A percentile compares a stretch with the other conserved stretches of the same genome.
phyloP scores from a whole-genome alignment of 2,329 filamentous ascomycete genomes.

The Aspergillus transmontanensis region DNA sequence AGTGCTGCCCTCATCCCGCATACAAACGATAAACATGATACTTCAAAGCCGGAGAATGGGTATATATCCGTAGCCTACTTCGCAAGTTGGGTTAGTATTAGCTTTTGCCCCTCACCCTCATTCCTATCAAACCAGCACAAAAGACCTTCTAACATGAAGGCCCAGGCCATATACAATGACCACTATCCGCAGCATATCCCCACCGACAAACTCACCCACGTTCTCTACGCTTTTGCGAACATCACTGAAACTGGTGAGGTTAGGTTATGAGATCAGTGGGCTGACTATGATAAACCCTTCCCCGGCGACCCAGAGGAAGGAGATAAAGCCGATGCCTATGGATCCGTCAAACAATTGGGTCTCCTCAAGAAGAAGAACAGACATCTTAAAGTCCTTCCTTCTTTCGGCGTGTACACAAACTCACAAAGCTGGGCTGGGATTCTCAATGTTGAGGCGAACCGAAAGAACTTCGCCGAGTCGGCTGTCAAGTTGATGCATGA shows the following conservation, averaged over 20 bases:
- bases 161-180: slow-evolving; percentile 78
- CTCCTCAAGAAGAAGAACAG: slow-evolving; percentile 75
- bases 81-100: slow-evolving; percentile 46
- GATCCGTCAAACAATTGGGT: slow-evolving; percentile 75
- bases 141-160: neutral
- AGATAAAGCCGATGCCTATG: slow-evolving; percentile 71
- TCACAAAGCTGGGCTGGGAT: slow-evolving; percentile 74
- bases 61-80: slow-evolving; percentile 47
- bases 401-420: slow-evolving; percentile 81
- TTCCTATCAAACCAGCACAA: neutral
- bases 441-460: slow-evolving; percentile 60
- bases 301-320: slow-evolving; percentile 68
- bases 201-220: slow-evolving; percentile 67
- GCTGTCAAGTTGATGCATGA: slow-evolving; percentile 75
- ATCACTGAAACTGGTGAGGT: slow-evolving; percentile 81
- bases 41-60: slow-evolving; percentile 3
- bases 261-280: slow-evolving; percentile 68
- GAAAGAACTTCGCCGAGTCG: slow-evolving; percentile 66
- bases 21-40: neutral
- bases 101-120: neutral
- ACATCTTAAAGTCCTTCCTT: slow-evolving; percentile 76
- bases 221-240: slow-evolving; percentile 92
- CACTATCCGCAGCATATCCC: slow-evolving; percentile 85
- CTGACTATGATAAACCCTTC: slow-evolving; percentile 72
- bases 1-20: neutral